These are phyloP conservation scores for Lactarius hengduanensis DNA, from an alignment of 768 basidiomycete species.

Conservation along the genomic window DNA sequence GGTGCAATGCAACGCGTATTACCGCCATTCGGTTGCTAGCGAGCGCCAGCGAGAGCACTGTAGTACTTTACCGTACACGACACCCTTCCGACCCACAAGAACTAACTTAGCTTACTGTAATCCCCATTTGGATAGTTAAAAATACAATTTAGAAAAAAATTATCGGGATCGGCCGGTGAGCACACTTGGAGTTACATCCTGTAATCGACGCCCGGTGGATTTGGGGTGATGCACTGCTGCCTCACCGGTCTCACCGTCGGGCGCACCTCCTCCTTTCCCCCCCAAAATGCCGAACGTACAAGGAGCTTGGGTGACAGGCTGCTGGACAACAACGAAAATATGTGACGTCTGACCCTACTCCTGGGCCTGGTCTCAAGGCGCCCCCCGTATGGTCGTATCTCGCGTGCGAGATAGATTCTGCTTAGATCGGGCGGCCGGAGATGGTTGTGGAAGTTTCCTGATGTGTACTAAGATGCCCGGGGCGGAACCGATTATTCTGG, in stretches of 20 bases:
- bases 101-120: background rate
- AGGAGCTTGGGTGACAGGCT: constrained; percentile 9
- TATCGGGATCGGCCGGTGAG: background rate
- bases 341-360: background rate
- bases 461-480: constrained; percentile 3
- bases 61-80: background rate
- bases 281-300: background rate
- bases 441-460: constrained; percentile 6
- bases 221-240: background rate
- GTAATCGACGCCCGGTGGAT: background rate
- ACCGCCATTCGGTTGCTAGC: constrained; percentile 3
- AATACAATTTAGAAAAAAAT: background rate
- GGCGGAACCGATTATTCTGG: constrained; percentile 18
- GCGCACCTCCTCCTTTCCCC: background rate
- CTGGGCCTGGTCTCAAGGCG: background rate
- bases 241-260: background rate
- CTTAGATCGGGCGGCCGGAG: constrained; percentile 13
- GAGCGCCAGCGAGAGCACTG: background rate
- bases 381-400: background rate
- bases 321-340: constrained; percentile 2
- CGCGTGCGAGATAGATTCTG: background rate
- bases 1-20: background rate
- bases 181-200: too few species aligned
- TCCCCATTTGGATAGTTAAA: constrained; percentile 15
- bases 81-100: background rate